phyloP scores from a whole-genome alignment of 495 filamentous ascomycete species.

The Tuber magnatum region DNA sequence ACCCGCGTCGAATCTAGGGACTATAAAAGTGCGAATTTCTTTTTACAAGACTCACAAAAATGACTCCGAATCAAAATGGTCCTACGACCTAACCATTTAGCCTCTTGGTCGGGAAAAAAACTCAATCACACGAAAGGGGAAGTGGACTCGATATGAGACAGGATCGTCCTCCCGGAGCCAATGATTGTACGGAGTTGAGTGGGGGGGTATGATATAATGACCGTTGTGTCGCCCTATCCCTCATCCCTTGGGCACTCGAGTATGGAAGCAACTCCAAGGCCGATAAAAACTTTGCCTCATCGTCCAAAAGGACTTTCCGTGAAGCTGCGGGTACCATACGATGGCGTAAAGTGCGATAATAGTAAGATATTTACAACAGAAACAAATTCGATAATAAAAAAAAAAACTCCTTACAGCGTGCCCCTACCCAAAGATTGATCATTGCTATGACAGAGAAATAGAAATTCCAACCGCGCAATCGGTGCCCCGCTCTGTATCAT shows the following conservation, averaged over 20 bases:
- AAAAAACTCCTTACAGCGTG: background rate
- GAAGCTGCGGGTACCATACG: too few relatives aligned
- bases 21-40: background rate
- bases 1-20: background rate
- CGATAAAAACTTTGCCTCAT: background rate
- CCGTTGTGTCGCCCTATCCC: background rate
- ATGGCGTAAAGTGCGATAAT: too few relatives aligned
- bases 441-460: background rate
- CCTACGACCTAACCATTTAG: background rate
- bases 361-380: too few relatives aligned
- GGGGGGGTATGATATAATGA: background rate
- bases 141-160: background rate
- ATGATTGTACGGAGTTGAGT: background rate
- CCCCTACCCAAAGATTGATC: background rate
- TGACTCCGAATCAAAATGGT: background rate
- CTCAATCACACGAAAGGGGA: background rate
- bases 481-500: background rate
- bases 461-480: background rate
- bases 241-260: too few relatives aligned
- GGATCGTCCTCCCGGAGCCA: background rate
- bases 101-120: background rate
- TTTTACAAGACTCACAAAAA: background rate
- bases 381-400: background rate
- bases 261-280: too few relatives aligned
- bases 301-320: background rate